These are phyloP conservation scores for Spergularia marina DNA, from an alignment of 148 eudicot species.

Conservation along the genomic window DNA sequence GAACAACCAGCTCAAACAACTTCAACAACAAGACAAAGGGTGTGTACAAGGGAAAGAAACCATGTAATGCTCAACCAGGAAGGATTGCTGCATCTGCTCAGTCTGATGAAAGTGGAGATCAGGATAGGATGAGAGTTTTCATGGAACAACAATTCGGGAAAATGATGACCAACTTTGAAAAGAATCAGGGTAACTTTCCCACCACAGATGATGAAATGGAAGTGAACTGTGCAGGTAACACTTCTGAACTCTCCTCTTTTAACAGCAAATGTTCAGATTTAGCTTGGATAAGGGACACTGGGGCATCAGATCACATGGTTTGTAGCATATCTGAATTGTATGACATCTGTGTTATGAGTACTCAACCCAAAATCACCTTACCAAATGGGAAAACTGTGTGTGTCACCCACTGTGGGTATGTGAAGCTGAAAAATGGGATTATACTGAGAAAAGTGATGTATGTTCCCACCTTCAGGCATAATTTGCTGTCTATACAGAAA, in stretches of 20 bases:
- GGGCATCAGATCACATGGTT: neutral
- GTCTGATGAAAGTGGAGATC: no score
- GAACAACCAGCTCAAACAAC: no score
- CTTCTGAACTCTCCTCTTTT: neutral
- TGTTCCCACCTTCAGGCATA: neutral
- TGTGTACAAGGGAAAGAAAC: neutral
- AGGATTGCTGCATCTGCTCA: no score
- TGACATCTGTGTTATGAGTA: neutral
- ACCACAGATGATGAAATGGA: neutral
- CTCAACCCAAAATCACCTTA: neutral
- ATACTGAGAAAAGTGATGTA: neutral
- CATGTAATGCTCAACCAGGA: neutral
- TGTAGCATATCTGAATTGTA: neutral
- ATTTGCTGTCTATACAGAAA: neutral
- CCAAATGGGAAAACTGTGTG: neutral
- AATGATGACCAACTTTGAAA: neutral
- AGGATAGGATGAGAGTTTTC: neutral
- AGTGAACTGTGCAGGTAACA: neutral
- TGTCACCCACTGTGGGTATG: neutral
- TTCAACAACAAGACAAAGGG: neutral
- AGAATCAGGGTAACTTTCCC: neutral
- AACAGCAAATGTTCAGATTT: no score
- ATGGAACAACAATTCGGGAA: neutral
- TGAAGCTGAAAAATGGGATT: neutral
- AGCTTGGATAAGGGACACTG: neutral